These are phyloP conservation scores for Myxozyma nipponensis DNA, from an alignment of 805 yeast species.

Conservation along the genomic window DNA sequence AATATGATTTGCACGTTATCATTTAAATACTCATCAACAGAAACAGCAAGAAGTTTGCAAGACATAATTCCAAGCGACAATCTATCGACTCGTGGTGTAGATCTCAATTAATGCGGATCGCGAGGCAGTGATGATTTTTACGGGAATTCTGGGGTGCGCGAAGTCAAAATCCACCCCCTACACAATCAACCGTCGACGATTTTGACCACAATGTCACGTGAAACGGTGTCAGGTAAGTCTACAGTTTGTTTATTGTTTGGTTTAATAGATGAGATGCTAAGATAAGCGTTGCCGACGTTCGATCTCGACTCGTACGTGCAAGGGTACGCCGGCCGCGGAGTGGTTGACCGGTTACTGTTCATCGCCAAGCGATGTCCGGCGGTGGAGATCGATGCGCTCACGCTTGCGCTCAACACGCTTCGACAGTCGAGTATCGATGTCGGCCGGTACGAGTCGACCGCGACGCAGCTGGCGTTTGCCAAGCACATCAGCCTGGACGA, in stretches of 20 bases:
- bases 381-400: constrained; percentile 12
- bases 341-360: constrained; percentile 20
- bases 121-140: too few species aligned
- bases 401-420: constrained; percentile 14
- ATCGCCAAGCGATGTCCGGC: constrained; percentile 23
- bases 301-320: constrained; percentile 25
- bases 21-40: constrained; percentile 5
- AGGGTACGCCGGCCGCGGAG: constrained; percentile 19
- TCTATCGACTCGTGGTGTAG: too few species aligned
- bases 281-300: constrained; percentile 12
- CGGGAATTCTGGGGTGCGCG: too few species aligned
- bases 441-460: constrained; percentile 16
- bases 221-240: too few species aligned
- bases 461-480: constrained; percentile 1
- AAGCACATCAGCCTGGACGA: not conserved
- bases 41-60: too few species aligned
- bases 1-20: not conserved
- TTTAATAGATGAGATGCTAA: too few species aligned
- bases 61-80: too few species aligned
- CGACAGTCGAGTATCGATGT: constrained; percentile 12
- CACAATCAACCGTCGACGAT: too few species aligned
- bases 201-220: too few species aligned
- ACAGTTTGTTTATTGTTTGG: too few species aligned
- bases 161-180: too few species aligned
- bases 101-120: too few species aligned